Evolutionary conservation across 208 protist genomes (phyloP).

Genomic region (Leishmania aethiopica): DNA sequence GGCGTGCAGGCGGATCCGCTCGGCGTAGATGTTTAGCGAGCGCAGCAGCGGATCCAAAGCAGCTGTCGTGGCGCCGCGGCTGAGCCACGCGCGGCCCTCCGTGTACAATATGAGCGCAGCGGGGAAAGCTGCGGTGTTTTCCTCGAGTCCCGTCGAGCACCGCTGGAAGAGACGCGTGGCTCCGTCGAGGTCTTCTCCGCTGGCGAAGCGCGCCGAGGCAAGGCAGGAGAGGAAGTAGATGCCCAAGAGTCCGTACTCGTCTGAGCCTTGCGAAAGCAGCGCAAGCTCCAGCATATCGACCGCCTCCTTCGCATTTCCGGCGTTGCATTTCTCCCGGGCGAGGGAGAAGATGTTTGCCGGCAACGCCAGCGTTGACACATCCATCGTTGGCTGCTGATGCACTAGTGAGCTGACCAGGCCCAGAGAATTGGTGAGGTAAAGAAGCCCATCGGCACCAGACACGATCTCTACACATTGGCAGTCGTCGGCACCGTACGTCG

Average conservation of each 20-base stretch:
- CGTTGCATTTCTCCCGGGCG: conserved; percentile 17
- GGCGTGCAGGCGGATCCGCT: conserved; percentile 37
- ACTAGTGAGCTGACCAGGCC: conserved; percentile 40
- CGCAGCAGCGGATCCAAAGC: conserved; percentile 42
- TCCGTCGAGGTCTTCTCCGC: conserved; percentile 28
- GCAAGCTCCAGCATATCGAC: conserved; percentile 39
- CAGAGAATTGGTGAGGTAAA: conserved; percentile 60
- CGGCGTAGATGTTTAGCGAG: conserved; percentile 24
- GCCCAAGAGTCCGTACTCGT: conserved; percentile 19
- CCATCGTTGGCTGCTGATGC: conserved; percentile 8
- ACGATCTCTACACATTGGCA: conserved; percentile 46
- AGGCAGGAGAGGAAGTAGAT: conserved; percentile 25
- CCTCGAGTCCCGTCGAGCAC: conserved; percentile 25
- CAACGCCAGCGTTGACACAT: conserved; percentile 7
- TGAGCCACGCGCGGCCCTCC: conserved; percentile 34
- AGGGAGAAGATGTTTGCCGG: conserved; percentile 12
- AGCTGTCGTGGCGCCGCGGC: conserved; percentile 27
- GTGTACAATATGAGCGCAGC: conserved; percentile 16
- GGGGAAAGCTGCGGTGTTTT: not conserved
- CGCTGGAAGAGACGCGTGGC: conserved; percentile 30
- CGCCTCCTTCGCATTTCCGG: conserved; percentile 32
- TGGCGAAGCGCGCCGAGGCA: conserved; percentile 26
- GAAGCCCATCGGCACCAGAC: conserved; percentile 38
- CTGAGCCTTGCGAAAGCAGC: conserved; percentile 23
- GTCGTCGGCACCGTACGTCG: conserved; percentile 5